phyloP scores from a whole-genome alignment of 352 stramenopile genomes.

The Globisporangium cylindrosporum region DNA sequence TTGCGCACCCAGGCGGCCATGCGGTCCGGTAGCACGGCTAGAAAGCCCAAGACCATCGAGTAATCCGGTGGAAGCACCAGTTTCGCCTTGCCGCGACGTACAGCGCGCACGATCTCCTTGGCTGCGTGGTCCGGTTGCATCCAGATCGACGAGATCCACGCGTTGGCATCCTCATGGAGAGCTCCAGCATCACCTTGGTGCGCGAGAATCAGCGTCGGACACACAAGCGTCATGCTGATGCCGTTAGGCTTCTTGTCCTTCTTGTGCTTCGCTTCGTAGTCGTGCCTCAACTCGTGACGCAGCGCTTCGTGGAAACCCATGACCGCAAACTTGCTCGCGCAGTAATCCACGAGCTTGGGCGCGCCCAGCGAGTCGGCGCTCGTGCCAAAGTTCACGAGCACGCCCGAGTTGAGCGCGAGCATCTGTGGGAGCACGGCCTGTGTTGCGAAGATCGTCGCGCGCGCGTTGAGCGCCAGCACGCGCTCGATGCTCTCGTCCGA shows the following conservation, averaged over 20 bases:
- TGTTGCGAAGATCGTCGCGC: conserved; percentile 34
- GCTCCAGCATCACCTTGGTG: neutral
- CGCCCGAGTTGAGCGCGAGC: conserved; percentile 26
- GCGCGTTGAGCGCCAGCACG: conserved; percentile 36
- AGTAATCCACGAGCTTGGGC: conserved; percentile 39
- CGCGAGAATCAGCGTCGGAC: conserved; percentile 14
- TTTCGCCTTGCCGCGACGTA: conserved; percentile 11
- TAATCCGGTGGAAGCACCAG: conserved; percentile 20
- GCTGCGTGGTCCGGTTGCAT: conserved; percentile 15
- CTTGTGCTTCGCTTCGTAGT: neutral
- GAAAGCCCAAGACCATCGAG: conserved; percentile 11
- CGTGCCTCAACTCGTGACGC: conserved; percentile 30
- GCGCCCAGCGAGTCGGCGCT: conserved; percentile 31
- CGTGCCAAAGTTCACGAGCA: conserved; percentile 36
- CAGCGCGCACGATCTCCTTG: conserved; percentile 17
- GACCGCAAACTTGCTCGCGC: conserved; percentile 43
- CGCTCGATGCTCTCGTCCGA: conserved; percentile 24
- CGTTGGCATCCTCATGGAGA: neutral
- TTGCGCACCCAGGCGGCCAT: conserved; percentile 15
- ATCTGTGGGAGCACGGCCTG: conserved; percentile 48
- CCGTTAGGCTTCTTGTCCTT: conserved; percentile 10
- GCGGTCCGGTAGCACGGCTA: conserved; percentile 5
- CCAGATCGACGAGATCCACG: conserved; percentile 13
- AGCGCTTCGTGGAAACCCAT: conserved; percentile 44
- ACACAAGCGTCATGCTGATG: conserved; percentile 18